Evolutionary conservation across 164 flowering plant genomes (phyloP).

Genomic region (Magnolia kwangsiensis): DNA sequence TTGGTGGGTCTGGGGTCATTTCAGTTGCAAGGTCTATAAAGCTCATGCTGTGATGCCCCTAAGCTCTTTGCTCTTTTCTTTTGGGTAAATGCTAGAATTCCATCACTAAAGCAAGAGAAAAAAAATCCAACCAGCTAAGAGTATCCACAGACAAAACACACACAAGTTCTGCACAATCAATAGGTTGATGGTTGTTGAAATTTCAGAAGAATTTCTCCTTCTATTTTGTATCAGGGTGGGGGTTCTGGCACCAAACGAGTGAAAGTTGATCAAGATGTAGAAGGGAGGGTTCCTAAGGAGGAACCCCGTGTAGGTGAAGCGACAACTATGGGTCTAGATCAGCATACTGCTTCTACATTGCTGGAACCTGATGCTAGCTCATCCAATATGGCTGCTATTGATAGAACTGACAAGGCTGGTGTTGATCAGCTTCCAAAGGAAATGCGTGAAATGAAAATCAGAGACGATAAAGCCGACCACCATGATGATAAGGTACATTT

Average conservation of each 20-base stretch:
- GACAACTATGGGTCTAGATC: constrained; percentile 26
- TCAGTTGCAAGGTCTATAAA: background rate
- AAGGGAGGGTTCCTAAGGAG: constrained; percentile 16
- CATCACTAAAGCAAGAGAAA: too few species aligned
- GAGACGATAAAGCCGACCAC: constrained; percentile 47
- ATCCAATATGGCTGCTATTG: constrained; percentile 31
- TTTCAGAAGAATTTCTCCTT: background rate
- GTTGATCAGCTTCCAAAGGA: constrained; percentile 70
- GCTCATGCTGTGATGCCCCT: background rate
- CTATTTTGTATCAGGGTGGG: constrained; percentile 46
- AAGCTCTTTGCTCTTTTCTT: background rate
- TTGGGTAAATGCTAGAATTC: background rate
- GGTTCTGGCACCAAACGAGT: constrained; percentile 57
- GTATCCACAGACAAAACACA: too few species aligned
- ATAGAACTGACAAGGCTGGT: constrained; percentile 34
- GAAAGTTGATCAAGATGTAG: constrained; percentile 60
- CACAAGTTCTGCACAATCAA: too few species aligned
- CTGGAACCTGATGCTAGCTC: constrained; percentile 48
- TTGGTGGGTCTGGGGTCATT: too few species aligned
- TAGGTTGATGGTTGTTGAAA: too few species aligned
- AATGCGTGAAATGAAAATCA: constrained; percentile 71
- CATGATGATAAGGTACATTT: constrained; percentile 53
- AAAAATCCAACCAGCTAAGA: too few species aligned
- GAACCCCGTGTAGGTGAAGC: constrained; percentile 29
- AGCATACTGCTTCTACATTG: constrained; percentile 45